Base-by-base conservation (phyloP, 768 basidiomycete genomes). In the Trametes cingulata region DNA sequence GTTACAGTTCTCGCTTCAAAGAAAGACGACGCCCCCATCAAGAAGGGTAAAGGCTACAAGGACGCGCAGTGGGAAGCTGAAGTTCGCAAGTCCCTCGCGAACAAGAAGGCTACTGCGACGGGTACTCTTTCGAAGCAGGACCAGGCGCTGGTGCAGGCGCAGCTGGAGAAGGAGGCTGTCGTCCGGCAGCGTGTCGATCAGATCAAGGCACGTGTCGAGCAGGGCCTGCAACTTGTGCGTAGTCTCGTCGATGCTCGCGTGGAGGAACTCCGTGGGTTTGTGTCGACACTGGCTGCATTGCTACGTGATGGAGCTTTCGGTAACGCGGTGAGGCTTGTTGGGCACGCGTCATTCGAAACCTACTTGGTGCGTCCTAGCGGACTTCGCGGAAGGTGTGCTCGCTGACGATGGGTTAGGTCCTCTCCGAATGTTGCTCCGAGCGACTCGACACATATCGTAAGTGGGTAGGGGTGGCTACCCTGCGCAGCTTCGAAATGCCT, bases 61-160 rank as follows among this genome's bases (percentile, higher is more conserved):
- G 90, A 96, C 14, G 89, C 92, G 17, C 88, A 92, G 68, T 99
- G 96, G 96, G 97, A 99, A 62, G 89, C 87, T 25, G 95, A 99
- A 61, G 77, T 96, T n/a, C 85, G 95, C 10, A 87, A 91, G 65
- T 85, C 88, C 0, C 77, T 98, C 1, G 91, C 91, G 6, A 83
- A 76, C 56, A 98, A 98, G 77, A 81, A 84, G 10, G 73, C 79
- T 1, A 69, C 73, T 1, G 66, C 78, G 1, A 55, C 66, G 15
- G 76, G 74, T 6, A 77, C 77, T 1, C 72, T 98, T 17, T 91
- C 91, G 1, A 98, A 94, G 70, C 87, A 90, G 59, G 93, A 97
- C 59, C 86, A 90, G 61, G 87, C 85, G 0, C 80, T 93, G n/a
- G 83, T 98, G 13, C 82, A 88, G 50, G 85, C 85, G 3, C 96